A percentile compares a stretch with the other conserved stretches of the same genome.
These are phyloP conservation scores for Cercophora samala DNA, from an alignment of 495 filamentous ascomycete species.

Conservation along the genomic window DNA sequence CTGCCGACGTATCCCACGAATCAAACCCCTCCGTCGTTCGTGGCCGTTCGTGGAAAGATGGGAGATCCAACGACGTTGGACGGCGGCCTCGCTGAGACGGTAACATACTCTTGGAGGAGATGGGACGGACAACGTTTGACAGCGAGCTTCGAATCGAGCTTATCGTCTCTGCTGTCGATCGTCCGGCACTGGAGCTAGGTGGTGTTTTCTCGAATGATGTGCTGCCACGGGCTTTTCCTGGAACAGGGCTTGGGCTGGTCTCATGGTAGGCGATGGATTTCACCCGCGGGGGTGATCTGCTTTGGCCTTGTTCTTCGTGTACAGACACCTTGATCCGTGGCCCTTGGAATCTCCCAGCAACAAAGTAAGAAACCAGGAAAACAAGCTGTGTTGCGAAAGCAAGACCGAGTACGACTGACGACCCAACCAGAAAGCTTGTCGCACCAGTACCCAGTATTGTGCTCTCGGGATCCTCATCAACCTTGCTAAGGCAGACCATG, in stretches of 20 bases:
- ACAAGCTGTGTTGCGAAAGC: slow-evolving; percentile 41
- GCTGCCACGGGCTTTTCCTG: slow-evolving; percentile 25
- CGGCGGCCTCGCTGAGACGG: slow-evolving; percentile 35
- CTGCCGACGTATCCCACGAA: slow-evolving; percentile 63
- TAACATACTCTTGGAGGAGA: slow-evolving; percentile 49
- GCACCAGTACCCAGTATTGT: slow-evolving; percentile 33
- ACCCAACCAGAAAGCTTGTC: slow-evolving; percentile 36
- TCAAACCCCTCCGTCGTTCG: slow-evolving; percentile 54
- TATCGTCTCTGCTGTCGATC: slow-evolving; percentile 47
- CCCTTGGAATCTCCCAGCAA: slow-evolving; percentile 28
- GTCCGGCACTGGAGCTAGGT: slow-evolving; percentile 41
- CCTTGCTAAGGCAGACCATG: slow-evolving; percentile 37
- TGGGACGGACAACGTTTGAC: slow-evolving; percentile 49
- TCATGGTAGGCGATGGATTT: slow-evolving; percentile 48
- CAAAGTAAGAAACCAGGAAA: slow-evolving; percentile 41
- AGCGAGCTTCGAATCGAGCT: slow-evolving; percentile 54
- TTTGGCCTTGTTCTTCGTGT: slow-evolving; percentile 32
- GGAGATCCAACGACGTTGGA: slow-evolving; percentile 38
- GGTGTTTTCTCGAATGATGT: slow-evolving; percentile 32
- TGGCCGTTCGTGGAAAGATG: slow-evolving; percentile 29
- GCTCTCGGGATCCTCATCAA: slow-evolving; percentile 24
- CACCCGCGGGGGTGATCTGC: slow-evolving; percentile 30
- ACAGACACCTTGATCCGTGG: slow-evolving; percentile 23
- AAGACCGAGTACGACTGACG: slow-evolving; percentile 40
- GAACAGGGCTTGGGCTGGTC: slow-evolving; percentile 35